Percentiles rank a stretch among this genome's conserved stretches.
Conservation (phyloP, 768 basidiomycete genomes). For the Mrakia gelida region DNA sequence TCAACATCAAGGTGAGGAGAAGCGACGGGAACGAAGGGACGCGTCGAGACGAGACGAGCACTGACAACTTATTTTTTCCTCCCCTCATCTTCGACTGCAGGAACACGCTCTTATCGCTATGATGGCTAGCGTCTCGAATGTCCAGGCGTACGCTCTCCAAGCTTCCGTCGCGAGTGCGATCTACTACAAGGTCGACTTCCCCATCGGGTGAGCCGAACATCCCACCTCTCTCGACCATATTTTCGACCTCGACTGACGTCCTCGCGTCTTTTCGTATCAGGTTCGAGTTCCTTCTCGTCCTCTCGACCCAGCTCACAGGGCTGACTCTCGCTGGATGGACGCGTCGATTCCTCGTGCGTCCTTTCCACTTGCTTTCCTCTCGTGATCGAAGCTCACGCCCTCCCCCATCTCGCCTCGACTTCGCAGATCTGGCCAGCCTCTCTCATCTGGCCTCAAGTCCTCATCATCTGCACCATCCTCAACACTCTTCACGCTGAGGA, state of each 20-base stretch:
- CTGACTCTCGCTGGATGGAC: conserved; percentile 89
- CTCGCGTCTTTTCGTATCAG: conserved; percentile 21
- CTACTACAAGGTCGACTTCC: conserved; percentile 64
- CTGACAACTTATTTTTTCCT: too few species aligned
- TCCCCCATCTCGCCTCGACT: too few species aligned
- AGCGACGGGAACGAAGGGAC: too few species aligned
- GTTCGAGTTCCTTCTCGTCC: conserved; percentile 70
- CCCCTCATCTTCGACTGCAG: conserved; percentile 38
- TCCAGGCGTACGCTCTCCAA: conserved; percentile 63
- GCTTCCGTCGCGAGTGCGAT: conserved; percentile 74
- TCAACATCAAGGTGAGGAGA: conserved; percentile 70
- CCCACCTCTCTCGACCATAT: background rate
- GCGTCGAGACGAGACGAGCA: background rate
- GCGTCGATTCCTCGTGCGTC: conserved; percentile 62
- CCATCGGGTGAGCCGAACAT: conserved; percentile 54
- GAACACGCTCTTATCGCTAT: conserved; percentile 89
- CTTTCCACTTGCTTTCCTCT: background rate
- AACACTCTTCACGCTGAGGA: conserved; percentile 97
- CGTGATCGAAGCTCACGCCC: background rate
- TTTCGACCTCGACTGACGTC: background rate
- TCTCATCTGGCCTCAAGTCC: conserved; percentile 97
- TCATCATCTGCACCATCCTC: conserved; percentile 84
- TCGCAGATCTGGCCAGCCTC: conserved; percentile 80
- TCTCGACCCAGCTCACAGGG: conserved; percentile 91
- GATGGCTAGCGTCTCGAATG: conserved; percentile 67